A percentile compares a stretch with the other conserved stretches of the same genome.
These are phyloP conservation scores for Linaria vulgaris DNA, from an alignment of 257 asterid genomes.

Conservation along the genomic window DNA sequence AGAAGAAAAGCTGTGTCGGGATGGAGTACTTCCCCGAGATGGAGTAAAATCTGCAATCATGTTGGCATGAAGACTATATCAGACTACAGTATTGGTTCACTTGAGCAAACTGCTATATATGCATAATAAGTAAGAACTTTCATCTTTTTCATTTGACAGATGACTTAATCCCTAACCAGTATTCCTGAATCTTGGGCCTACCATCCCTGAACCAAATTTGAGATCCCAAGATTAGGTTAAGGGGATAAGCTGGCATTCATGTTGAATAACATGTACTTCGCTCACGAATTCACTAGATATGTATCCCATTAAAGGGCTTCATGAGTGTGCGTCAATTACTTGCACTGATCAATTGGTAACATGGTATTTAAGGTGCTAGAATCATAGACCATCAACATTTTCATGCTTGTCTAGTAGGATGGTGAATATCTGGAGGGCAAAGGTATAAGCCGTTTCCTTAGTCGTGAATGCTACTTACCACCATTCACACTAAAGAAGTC, in stretches of 20 bases:
- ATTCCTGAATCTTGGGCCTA: background rate
- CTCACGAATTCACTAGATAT: no score
- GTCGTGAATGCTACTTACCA: constrained; percentile 47
- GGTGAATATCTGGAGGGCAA: background rate
- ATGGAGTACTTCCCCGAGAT: constrained; percentile 69
- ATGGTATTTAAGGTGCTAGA: no score
- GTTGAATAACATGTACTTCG: no score
- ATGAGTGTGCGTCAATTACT: no score
- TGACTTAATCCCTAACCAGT: no score
- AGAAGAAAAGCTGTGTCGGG: constrained; percentile 42
- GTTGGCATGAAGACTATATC: background rate
- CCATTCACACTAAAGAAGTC: constrained; percentile 84
- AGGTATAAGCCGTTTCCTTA: background rate
- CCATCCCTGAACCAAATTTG: no score
- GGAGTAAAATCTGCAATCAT: constrained; percentile 66
- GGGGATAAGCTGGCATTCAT: no score
- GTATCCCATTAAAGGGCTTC: no score
- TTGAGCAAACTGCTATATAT: no score
- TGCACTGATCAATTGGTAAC: no score
- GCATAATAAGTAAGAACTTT: background rate
- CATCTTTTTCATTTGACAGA: background rate
- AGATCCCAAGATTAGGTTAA: background rate
- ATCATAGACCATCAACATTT: background rate
- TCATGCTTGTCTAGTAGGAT: background rate
- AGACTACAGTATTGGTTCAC: no score